Conservation (phyloP, 1,284 basidiomycete species). For the Microbotryomycetes sp. region DNA sequence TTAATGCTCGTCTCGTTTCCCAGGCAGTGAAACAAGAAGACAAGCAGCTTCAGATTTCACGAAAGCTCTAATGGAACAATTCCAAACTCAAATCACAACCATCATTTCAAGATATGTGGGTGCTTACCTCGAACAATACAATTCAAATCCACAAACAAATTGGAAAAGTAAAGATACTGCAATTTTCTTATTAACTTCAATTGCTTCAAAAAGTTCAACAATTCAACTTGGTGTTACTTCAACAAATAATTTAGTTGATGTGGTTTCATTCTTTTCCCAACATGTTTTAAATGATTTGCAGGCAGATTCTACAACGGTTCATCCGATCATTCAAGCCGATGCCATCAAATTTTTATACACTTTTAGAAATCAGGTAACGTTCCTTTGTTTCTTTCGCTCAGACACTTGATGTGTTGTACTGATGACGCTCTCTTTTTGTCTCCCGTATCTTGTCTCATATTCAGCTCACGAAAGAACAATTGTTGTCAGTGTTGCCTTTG, state of each 20-base stretch:
- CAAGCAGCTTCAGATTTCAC: constrained; percentile 91
- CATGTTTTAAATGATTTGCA: constrained; percentile 85
- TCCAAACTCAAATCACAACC: constrained; percentile 73
- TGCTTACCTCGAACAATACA: constrained; percentile 54
- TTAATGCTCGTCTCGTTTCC: neutral
- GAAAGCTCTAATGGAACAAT: constrained; percentile 72
- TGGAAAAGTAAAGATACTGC: constrained; percentile 96
- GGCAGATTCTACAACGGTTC: constrained; percentile 58
- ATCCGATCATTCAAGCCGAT: constrained; percentile 90
- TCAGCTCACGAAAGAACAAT: constrained; percentile 87
- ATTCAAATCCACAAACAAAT: constrained; percentile 56
- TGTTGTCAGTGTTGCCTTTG: constrained; percentile 81
- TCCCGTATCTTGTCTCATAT: neutral
- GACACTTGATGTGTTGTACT: too few relatives aligned
- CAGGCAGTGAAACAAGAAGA: constrained; percentile 64
- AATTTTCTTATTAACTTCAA: constrained; percentile 85
- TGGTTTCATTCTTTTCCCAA: constrained; percentile 91
- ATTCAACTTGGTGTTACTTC: constrained; percentile 83
- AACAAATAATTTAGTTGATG: constrained; percentile 84
- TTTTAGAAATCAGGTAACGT: constrained; percentile 80
- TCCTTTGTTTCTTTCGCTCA: neutral
- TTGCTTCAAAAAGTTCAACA: constrained; percentile 82
- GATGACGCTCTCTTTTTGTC: constrained; percentile 11
- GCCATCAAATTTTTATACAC: constrained; percentile 90
- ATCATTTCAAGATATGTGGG: constrained; percentile 79